Conservation (phyloP, 2,329 filamentous ascomycete species). For the Endoconidiophora polonica region DNA sequence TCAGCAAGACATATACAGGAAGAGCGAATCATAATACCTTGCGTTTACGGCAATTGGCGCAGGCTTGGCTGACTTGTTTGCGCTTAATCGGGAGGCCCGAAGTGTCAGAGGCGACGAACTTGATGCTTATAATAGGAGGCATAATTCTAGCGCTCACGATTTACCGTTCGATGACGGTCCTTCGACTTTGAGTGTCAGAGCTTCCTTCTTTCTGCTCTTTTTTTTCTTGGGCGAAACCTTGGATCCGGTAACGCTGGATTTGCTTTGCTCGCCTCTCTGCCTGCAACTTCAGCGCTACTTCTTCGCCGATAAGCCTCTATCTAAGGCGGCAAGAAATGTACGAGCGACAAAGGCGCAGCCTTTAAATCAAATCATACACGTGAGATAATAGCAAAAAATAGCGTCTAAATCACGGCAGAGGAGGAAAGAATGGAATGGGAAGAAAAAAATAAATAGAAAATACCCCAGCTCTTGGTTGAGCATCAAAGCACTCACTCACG, state of each 20-base stretch:
- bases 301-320: too few species aligned
- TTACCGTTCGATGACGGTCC: background rate
- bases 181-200: background rate
- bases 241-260: background rate
- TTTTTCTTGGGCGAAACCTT: too few species aligned
- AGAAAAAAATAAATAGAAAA: background rate
- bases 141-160: background rate
- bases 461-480: background rate
- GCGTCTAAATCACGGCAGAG: too few species aligned
- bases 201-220: too few species aligned
- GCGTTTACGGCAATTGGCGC: constrained; percentile 35
- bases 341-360: too few species aligned
- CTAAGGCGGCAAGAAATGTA: too few species aligned
- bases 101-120: constrained; percentile 11
- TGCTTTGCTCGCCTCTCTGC: background rate
- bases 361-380: background rate
- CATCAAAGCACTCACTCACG: too few species aligned
- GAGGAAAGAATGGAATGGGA: background rate
- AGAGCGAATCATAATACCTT: constrained; percentile 25
- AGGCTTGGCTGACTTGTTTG: constrained; percentile 43
- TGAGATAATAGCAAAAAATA: background rate
- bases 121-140: constrained; percentile 3
- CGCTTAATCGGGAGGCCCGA: constrained; percentile 38
- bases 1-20: background rate
- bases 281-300: too few species aligned